Percentiles rank a stretch among this genome's conserved stretches.
Conservation (phyloP, 371 early-diverging fungal species). For the Rhizopus stolonifer region DNA sequence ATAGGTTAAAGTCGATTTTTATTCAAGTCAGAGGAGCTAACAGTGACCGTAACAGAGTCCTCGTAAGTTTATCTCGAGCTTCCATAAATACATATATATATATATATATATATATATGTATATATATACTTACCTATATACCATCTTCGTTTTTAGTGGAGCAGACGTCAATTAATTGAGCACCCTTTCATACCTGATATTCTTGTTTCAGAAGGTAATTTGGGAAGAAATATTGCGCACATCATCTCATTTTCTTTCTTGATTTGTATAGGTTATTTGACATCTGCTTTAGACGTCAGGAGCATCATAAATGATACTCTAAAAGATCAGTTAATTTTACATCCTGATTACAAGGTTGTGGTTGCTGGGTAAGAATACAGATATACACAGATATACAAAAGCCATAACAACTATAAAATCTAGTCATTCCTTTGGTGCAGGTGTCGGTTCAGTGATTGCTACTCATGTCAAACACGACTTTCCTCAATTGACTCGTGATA, state of each 20-base stretch:
- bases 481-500: neutral
- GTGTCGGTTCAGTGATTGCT: slow-evolving; percentile 12
- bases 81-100: too few relatives aligned
- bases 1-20: slow-evolving; percentile 5
- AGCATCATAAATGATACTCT: slow-evolving; percentile 8
- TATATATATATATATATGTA: neutral
- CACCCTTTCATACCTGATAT: slow-evolving; percentile 12
- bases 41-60: slow-evolving; percentile 2
- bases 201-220: slow-evolving; percentile 17
- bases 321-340: slow-evolving; percentile 7
- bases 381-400: neutral
- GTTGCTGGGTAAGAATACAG: slow-evolving; percentile 10
- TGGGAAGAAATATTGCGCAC: neutral
- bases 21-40: slow-evolving; percentile 12
- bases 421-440: slow-evolving; percentile 27
- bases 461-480: slow-evolving; percentile 9
- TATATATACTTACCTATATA: neutral
- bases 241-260: neutral
- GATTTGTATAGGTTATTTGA: slow-evolving; percentile 1
- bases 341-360: slow-evolving; percentile 9
- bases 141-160: neutral
- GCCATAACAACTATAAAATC: neutral
- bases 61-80: too few relatives aligned
- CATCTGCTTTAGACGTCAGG: slow-evolving; percentile 7
- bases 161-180: neutral